Evolutionary conservation across 371 early-diverging fungal species (phyloP), one percentile per base, ranked within the genome.

Genomic region (Umbelopsis sp.): DNA sequence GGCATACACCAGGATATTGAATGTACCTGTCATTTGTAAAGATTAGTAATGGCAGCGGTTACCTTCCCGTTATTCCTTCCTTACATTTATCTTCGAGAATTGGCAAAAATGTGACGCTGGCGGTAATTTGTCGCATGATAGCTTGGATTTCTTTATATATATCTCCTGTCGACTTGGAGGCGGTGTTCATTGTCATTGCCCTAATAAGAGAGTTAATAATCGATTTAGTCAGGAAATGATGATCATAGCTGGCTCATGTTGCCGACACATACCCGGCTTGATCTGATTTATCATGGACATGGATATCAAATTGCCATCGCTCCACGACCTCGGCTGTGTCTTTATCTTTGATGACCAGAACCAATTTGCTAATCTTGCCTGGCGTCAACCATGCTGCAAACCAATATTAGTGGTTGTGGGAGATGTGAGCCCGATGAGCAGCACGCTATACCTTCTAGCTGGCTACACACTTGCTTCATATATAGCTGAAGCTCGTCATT

Each of bases 231-330:
- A 0, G 22, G 22, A 22, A 22, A 22, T 16, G 48, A 48, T 48
- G 18, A n/a, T 18, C 20, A 20, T 20, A 7, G 18, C 4, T 7
- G 12, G 41, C 12, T 41, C 41, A 41, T 41, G 41, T 7, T 20
- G 14, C 4, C 3, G 3, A 3, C 16, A 57, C 65, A 69, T 74
- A 74, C 69, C 67, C 38, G 50, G 65, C 69, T 18, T 78, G 68
- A 68, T 69, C 67, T 16, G 69, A 44, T 35, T 77, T 75, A 25
- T 76, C 48, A 16, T 20, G 77, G n/a, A 53, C 70, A 50, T 91
- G 80, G 24, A 97, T 84, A 76, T 97, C 92, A 77, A 97, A 97
- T 71, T 96, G 94, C 98, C 98, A 97, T 63, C 96, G 87, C 74
- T 97, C 97, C 7, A 96, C 66, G 0, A 91, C 91, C 66, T 96